Conservation (phyloP, 345 rosid genomes). For the Salix purpurea region DNA sequence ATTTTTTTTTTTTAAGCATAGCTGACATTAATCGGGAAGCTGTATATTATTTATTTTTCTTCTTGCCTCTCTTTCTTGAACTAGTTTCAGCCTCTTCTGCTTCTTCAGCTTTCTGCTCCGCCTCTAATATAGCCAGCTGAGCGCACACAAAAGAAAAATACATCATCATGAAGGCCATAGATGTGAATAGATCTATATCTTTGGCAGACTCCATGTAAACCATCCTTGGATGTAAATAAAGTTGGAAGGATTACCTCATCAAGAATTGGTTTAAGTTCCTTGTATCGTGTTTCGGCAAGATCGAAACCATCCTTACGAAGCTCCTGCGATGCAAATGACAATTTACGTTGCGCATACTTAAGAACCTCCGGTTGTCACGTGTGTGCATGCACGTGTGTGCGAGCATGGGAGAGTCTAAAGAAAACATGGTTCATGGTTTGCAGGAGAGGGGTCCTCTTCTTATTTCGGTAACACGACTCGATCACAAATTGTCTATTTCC, state of each 20-base stretch:
- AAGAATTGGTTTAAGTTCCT: conserved; percentile 86
- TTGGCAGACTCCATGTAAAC: neutral
- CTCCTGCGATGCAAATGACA: conserved; percentile 50
- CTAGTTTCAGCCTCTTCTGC: conserved; percentile 78
- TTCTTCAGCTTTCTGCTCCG: conserved; percentile 94
- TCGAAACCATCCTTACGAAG: conserved; percentile 94
- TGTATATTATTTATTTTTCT: conserved; percentile 36
- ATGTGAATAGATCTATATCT: neutral
- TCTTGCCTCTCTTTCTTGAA: conserved; percentile 63
- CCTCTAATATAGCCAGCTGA: conserved; percentile 79
- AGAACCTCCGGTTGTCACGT: neutral
- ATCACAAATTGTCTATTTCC: no score
- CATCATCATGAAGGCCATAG: neutral
- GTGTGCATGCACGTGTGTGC: neutral
- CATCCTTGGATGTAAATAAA: neutral
- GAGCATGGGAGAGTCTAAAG: neutral
- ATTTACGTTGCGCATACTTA: conserved; percentile 6
- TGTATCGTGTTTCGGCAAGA: conserved; percentile 78
- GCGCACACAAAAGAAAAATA: neutral
- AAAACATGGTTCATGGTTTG: no score
- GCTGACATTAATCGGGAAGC: neutral
- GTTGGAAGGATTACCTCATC: conserved; percentile 59
- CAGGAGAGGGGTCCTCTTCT: no score
- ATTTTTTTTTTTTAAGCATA: neutral
- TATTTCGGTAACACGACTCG: no score